Evolutionary conservation across 2,329 filamentous ascomycete genomes (phyloP), one percentile per base, ranked within the genome.

Genomic region (Aspergillus transmontanensis): DNA sequence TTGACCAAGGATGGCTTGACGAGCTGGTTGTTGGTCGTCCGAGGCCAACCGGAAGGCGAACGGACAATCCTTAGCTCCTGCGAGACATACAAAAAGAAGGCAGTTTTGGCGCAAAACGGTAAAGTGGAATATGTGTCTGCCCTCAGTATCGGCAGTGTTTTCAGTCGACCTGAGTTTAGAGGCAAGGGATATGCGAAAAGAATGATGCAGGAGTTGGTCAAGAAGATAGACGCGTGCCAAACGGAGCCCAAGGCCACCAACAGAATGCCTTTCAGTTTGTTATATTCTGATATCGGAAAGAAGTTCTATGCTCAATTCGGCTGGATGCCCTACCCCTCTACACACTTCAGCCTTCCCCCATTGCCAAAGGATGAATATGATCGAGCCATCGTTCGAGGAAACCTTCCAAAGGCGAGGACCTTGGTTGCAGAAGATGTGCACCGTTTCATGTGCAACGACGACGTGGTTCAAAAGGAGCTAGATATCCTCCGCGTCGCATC

Each of bases 231-330:
- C 65, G 83, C 78, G 3, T 85, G 85, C 79, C 84, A 87, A 68
- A 78, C 80, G 62, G 81, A 81, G 34, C 73, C 78, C 43, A 75
- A 79, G 58, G 65, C 68, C 53, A 72, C 74, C 23, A 73, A 75
- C 68, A 76, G 73, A 73, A 83, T 75, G 66, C 77, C 87, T 16
- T 95, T 94, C 76, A 94, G 91, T 0, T 86, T 96, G 9, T 83
- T 97, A 10, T 97, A 89, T 78, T 96, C 93, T 10, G 92, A 96
- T 71, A 93, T 96, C 67, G 92, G 94, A 23, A 90, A 92, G 81
- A 81, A 82, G 45, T 97, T 93, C 78, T 97, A 97, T 79, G 86
- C 90, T 4, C 83, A 82, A 36, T 84, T 87, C 66, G 93, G 93
- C 53, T 97, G 94, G 94, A 84, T 87, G 56, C 84, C 88, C 0